Percentiles rank a stretch among this genome's conserved stretches.
Evolutionary conservation across 495 filamentous ascomycete species (phyloP).

Genomic region (Penicillium mononematosum): DNA sequence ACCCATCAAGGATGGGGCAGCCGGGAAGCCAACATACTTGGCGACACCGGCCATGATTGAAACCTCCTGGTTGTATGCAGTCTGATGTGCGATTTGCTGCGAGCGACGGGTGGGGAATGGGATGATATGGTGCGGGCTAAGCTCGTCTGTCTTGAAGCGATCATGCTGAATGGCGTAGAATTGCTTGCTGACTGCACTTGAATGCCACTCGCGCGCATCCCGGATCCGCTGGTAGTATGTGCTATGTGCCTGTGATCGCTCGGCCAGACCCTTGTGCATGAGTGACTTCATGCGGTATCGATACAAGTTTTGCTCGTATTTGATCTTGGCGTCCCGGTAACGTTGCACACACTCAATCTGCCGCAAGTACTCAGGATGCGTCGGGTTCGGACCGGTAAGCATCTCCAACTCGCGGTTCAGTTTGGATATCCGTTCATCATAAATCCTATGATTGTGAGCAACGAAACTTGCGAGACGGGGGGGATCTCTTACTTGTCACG

Average conservation of each 20-base stretch:
- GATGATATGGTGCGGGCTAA: slow-evolving; percentile 75
- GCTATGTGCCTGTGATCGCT: slow-evolving; percentile 75
- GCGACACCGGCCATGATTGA: slow-evolving; percentile 86
- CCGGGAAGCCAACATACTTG: slow-evolving; percentile 93
- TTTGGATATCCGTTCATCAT: slow-evolving; percentile 79
- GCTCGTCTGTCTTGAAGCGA: slow-evolving; percentile 75
- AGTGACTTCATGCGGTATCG: slow-evolving; percentile 70
- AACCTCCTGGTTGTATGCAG: slow-evolving; percentile 90
- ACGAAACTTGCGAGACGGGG: not conserved
- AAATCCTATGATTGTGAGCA: slow-evolving; percentile 58
- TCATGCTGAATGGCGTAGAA: slow-evolving; percentile 92
- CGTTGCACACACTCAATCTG: slow-evolving; percentile 82
- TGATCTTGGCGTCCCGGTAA: slow-evolving; percentile 74
- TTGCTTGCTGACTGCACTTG: slow-evolving; percentile 76
- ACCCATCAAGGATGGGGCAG: slow-evolving; percentile 76
- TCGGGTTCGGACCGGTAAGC: slow-evolving; percentile 69
- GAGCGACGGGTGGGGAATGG: slow-evolving; percentile 68
- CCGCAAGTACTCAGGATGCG: slow-evolving; percentile 84
- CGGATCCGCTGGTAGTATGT: slow-evolving; percentile 84
- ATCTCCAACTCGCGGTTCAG: slow-evolving; percentile 81
- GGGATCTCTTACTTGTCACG: slow-evolving; percentile 69
- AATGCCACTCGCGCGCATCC: slow-evolving; percentile 73
- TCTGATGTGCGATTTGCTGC: slow-evolving; percentile 73
- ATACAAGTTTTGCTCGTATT: slow-evolving; percentile 67
- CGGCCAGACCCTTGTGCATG: slow-evolving; percentile 70